Percentiles rank a stretch among this genome's conserved stretches.
phyloP scores from a whole-genome alignment of 2,329 filamentous ascomycete species.

The Paecilomyces formosus region DNA sequence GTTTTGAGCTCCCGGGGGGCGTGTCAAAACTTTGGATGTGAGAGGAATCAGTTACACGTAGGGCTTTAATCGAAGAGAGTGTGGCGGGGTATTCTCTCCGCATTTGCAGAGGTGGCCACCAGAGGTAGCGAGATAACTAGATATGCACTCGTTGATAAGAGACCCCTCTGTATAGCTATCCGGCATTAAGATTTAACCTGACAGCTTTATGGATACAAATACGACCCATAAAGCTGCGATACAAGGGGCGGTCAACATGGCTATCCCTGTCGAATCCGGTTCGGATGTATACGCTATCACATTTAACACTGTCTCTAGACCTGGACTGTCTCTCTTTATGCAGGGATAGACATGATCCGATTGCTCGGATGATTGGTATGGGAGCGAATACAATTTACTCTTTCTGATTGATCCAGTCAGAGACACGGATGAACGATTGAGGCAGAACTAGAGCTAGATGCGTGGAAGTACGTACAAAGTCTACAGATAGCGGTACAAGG shows the following conservation, averaged over 20 bases:
- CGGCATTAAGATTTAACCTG: neutral
- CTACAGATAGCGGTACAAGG: neutral
- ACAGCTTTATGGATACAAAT: neutral
- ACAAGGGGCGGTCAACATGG: neutral
- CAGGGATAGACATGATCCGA: neutral
- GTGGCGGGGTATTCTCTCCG: neutral
- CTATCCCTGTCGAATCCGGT: neutral
- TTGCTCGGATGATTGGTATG: neutral
- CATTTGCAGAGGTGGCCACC: neutral
- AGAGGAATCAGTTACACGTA: neutral
- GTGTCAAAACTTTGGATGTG: neutral
- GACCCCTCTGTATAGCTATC: neutral
- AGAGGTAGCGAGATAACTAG: neutral
- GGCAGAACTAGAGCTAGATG: neutral
- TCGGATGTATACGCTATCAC: neutral
- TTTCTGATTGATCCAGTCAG: neutral
- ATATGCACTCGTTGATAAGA: neutral
- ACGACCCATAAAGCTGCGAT: neutral
- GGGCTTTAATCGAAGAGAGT: neutral
- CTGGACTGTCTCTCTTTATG: neutral
- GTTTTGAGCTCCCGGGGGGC: neutral
- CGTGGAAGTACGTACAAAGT: neutral
- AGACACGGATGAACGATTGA: neutral
- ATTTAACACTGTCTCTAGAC: neutral
- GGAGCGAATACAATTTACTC: neutral